Percentiles rank a stretch among this genome's conserved stretches.
Evolutionary conservation across 352 stramenopile genomes (phyloP).

Genomic region (Peronosclerospora sorghi): DNA sequence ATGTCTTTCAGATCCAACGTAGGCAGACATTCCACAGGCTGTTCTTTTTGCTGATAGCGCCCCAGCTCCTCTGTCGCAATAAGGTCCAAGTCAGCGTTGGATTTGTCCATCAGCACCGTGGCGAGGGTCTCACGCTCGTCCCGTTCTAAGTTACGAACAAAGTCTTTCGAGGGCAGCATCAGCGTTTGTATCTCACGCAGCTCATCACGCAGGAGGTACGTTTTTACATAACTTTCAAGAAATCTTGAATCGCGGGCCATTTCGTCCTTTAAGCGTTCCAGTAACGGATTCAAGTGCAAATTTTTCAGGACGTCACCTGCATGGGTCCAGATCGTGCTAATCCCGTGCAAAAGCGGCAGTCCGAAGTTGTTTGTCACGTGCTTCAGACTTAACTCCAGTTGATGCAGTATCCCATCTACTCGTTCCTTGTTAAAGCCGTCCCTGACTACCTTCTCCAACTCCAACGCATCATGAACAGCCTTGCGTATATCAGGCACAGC

Average conservation of each 20-base stretch:
- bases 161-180: slow-evolving; percentile 58
- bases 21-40: slow-evolving; percentile 62
- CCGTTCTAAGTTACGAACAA: slow-evolving; percentile 46
- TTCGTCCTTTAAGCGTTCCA: slow-evolving; percentile 43
- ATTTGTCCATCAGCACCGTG: slow-evolving; percentile 26
- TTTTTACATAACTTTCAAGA: slow-evolving; percentile 43
- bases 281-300: slow-evolving; percentile 56
- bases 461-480: slow-evolving; percentile 43
- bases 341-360: slow-evolving; percentile 59
- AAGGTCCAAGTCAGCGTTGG: slow-evolving; percentile 42
- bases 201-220: slow-evolving; percentile 38
- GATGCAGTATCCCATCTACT: slow-evolving; percentile 62
- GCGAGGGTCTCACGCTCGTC: slow-evolving; percentile 39
- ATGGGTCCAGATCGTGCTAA: slow-evolving; percentile 63
- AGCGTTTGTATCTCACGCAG: slow-evolving; percentile 56
- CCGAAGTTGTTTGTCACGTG: slow-evolving; percentile 79
- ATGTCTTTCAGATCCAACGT: slow-evolving; percentile 67
- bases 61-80: slow-evolving; percentile 47
- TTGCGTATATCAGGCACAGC: slow-evolving; percentile 48
- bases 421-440: slow-evolving; percentile 67
- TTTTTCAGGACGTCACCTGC: slow-evolving; percentile 50
- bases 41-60: slow-evolving; percentile 47
- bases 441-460: slow-evolving; percentile 35
- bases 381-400: slow-evolving; percentile 74
- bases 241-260: slow-evolving; percentile 57